Conservation (phyloP, 2,329 filamentous ascomycete genomes). For the Verticillium nubilum region DNA sequence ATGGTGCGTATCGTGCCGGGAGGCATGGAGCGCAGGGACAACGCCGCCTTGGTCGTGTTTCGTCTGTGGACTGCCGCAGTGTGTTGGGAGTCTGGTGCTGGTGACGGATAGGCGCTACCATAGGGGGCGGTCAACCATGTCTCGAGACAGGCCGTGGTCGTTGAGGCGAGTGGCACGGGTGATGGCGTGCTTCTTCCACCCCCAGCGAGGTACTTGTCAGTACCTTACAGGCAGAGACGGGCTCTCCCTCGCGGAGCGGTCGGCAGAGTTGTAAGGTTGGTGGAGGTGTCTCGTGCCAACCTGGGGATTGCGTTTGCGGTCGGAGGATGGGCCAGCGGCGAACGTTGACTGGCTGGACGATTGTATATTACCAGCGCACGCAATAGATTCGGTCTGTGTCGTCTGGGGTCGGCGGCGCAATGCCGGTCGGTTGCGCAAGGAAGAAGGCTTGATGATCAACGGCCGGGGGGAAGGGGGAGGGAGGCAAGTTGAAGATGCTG, state of each 20-base stretch:
- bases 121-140: neutral
- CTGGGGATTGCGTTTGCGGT: neutral
- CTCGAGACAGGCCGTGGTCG: neutral
- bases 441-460: neutral
- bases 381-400: neutral
- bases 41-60: neutral
- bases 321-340: neutral
- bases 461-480: neutral
- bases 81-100: neutral
- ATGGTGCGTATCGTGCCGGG: neutral
- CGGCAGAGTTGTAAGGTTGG: neutral
- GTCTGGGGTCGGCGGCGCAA: neutral
- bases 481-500: neutral
- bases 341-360: neutral
- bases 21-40: neutral
- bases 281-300: neutral
- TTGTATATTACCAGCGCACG: neutral
- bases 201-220: neutral
- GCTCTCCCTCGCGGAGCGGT: neutral
- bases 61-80: neutral
- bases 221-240: neutral
- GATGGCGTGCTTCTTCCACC: slow-evolving; percentile 3
- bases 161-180: neutral
- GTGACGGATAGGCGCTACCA: neutral
- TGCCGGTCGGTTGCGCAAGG: neutral